Evolutionary conservation across 2,329 filamentous ascomycete genomes (phyloP), one percentile per base, ranked within the genome.

Genomic region (Cryphonectria naterciae): DNA sequence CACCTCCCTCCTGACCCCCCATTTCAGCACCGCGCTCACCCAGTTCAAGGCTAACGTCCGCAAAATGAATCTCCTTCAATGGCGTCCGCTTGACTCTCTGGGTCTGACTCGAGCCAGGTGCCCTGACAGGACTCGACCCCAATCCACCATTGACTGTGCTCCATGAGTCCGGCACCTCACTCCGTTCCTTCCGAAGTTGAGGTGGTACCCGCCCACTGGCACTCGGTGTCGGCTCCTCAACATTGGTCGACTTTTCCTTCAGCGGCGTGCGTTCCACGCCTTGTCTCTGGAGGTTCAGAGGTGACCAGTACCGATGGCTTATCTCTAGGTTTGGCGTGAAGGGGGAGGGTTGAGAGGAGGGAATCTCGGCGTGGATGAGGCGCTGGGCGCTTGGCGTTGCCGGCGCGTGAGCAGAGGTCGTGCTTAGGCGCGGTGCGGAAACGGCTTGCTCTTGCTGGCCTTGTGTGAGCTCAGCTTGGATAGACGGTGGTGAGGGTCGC

Each of bases 111-210:
- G 28, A 17, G 15, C 19, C 13, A 15, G 41, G 4, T 52, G 41
- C 43, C 41, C 22, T 35, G 1, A 32, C 17, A 39, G 67, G 64
- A 25, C 69, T 68, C 7, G 71, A 69, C n/a, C 41, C 28, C 43
- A 71, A 52, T 17, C 75, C 74, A 35, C 74, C 73, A 39, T 77
- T 80, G n/a, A 77, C 77, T 5, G 80, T 80, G 25, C 80, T 82
- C 74, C 80, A 85, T 11, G 84, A 85, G 70, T 86, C 84, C 66
- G 85, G 78, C 28, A 86, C 81, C 2, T 83, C 80, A n/a, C 75
- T 80, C 67, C 75, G 77, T 11, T 76, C 77, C 15, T 73, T 70
- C 60, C 41, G 61, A 28, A 64, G 39, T 15, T 79, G 80, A 8
- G 73, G 68, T 13, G 72, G 54, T 4, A 73, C 41, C 17, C 41